phyloP scores from a whole-genome alignment of 345 rosid genomes.

The Eutrema yunnanense region DNA sequence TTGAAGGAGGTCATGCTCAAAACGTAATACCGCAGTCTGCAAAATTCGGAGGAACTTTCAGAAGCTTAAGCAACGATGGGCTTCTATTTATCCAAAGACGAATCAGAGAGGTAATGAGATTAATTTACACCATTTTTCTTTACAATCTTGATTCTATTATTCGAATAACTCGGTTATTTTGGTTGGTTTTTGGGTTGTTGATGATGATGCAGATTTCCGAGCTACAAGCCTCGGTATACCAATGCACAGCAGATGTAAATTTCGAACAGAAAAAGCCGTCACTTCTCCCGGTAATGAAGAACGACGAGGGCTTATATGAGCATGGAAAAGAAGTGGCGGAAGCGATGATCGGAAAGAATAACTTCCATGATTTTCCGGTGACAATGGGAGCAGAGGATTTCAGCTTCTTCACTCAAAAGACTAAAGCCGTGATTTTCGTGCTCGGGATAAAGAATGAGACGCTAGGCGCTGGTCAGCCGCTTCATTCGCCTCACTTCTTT shows the following conservation, averaged over 20 bases:
- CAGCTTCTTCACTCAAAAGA: constrained; percentile 59
- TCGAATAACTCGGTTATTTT: not conserved
- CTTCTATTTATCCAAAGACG: constrained; percentile 43
- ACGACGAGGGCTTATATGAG: constrained; percentile 46
- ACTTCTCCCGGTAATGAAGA: constrained; percentile 54
- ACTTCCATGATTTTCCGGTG: constrained; percentile 45
- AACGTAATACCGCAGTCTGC: constrained; percentile 55
- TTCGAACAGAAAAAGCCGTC: constrained; percentile 41
- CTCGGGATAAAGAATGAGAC: constrained; percentile 54
- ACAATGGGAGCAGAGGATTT: constrained; percentile 71
- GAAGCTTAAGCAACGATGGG: constrained; percentile 54
- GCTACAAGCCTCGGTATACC: constrained; percentile 55
- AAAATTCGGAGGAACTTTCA: constrained; percentile 54
- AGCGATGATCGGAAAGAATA: constrained; percentile 43
- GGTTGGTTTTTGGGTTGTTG: not conserved
- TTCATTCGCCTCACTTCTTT: constrained; percentile 61
- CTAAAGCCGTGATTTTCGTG: constrained; percentile 47
- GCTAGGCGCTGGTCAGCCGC: constrained; percentile 35
- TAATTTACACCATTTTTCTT: constrained; percentile 19
- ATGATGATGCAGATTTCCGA: constrained; percentile 42
- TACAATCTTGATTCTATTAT: not conserved
- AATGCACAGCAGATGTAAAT: constrained; percentile 46
- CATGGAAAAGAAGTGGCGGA: constrained; percentile 52
- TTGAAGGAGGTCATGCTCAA: constrained; percentile 53
- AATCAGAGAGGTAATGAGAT: constrained; percentile 49